A percentile compares a stretch with the other conserved stretches of the same genome.
phyloP scores from a whole-genome alignment of 2,329 filamentous ascomycete species.

The Aspergillus nomiae region DNA sequence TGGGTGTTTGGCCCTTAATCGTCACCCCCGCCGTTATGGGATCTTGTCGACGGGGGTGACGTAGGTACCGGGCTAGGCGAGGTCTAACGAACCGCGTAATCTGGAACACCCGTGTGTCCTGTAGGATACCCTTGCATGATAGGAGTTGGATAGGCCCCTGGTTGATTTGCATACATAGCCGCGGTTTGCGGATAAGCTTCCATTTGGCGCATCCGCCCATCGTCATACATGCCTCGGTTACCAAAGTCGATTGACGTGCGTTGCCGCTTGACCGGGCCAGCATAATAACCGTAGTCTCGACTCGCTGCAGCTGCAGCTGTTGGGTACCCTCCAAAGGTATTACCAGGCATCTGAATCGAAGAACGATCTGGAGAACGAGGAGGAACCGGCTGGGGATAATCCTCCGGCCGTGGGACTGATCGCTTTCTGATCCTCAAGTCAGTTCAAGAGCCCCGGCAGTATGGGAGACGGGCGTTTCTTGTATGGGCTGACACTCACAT shows the following conservation, averaged over 20 bases:
- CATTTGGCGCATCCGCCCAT: constrained; percentile 40
- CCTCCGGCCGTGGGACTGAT: constrained; percentile 38
- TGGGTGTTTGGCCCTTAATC: not conserved
- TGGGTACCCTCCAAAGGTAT: constrained; percentile 36
- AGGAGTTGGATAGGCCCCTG: constrained; percentile 35
- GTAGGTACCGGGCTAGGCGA: constrained; percentile 13
- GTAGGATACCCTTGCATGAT: constrained; percentile 38
- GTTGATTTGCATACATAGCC: constrained; percentile 34
- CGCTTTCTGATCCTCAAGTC: constrained; percentile 39
- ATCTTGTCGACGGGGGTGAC: constrained; percentile 1
- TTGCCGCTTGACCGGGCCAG: constrained; percentile 39
- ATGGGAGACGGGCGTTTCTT: not conserved
- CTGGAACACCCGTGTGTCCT: constrained; percentile 37
- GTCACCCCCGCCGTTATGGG: not conserved
- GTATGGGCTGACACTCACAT: constrained; percentile 32
- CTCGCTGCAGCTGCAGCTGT: constrained; percentile 16
- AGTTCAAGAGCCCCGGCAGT: constrained; percentile 8
- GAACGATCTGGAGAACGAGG: constrained; percentile 42
- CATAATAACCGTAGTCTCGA: constrained; percentile 40
- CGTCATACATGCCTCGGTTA: constrained; percentile 39
- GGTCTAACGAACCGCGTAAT: constrained; percentile 38
- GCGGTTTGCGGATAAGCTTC: constrained; percentile 39
- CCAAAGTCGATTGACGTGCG: constrained; percentile 44
- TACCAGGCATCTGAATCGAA: constrained; percentile 36
- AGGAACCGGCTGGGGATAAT: constrained; percentile 38